Evolutionary conservation across 257 asterid species (phyloP).

Genomic region (Gentiana dahurica): DNA sequence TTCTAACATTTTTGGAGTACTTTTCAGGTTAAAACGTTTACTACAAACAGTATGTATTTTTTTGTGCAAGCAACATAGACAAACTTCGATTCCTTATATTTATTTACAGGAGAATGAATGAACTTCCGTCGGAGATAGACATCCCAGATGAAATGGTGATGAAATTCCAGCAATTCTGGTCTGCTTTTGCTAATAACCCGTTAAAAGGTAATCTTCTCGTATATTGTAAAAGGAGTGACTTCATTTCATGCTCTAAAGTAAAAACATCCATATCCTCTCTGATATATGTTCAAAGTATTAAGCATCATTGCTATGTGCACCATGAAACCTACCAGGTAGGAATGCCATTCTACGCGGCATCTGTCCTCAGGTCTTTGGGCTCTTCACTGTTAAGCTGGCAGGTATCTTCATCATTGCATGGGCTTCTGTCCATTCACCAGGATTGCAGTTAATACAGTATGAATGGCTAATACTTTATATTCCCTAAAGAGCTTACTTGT

Average conservation of each 20-base stretch:
- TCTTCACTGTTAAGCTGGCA: constrained; percentile 96
- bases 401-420: constrained; percentile 32
- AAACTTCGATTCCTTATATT: constrained; percentile 5
- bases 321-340: constrained; percentile 44
- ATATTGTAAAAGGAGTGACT: neutral
- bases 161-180: constrained; percentile 82
- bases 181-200: constrained; percentile 56
- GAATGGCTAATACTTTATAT: neutral
- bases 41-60: too few species aligned
- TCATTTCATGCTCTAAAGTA: too few species aligned
- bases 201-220: constrained; percentile 49
- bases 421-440: constrained; percentile 2
- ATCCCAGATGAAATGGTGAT: constrained; percentile 55
- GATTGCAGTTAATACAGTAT: neutral
- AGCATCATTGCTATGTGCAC: constrained; percentile 3
- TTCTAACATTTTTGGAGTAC: too few species aligned
- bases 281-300: constrained; percentile 1
- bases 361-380: constrained; percentile 97
- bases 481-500: neutral
- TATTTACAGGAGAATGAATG: constrained; percentile 72
- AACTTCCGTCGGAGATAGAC: constrained; percentile 62
- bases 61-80: too few species aligned
- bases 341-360: constrained; percentile 81
- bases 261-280: neutral
- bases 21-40: too few species aligned